A percentile compares a stretch with the other conserved stretches of the same genome.
Conservation (phyloP, 768 basidiomycete species). For the Suillus luteus region DNA sequence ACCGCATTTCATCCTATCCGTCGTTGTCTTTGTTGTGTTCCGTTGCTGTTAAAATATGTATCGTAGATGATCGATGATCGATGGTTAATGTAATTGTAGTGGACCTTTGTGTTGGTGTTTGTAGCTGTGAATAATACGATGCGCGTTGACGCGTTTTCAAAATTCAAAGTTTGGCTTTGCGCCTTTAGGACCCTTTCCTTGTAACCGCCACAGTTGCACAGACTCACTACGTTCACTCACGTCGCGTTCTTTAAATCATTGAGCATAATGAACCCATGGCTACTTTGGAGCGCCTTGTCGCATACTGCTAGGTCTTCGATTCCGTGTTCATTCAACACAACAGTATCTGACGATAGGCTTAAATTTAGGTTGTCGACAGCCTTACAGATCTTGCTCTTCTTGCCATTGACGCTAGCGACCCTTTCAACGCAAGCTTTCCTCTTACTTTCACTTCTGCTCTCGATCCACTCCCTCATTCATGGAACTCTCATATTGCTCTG, state of each 20-base stretch:
- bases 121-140: background rate
- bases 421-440: conserved; percentile 80
- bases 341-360: conserved; percentile 14
- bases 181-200: background rate
- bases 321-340: conserved; percentile 4
- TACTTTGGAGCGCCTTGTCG: conserved; percentile 65
- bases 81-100: background rate
- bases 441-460: conserved; percentile 75
- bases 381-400: conserved; percentile 78
- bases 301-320: conserved; percentile 57
- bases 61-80: background rate
- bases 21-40: conserved; percentile 6
- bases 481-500: conserved; percentile 74
- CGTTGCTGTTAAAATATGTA: background rate
- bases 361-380: conserved; percentile 66
- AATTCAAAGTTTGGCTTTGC: background rate
- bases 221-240: background rate
- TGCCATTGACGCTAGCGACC: conserved; percentile 83
- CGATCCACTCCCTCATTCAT: conserved; percentile 77
- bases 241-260: background rate
- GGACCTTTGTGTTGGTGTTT: background rate
- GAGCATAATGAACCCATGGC: conserved; percentile 52
- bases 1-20: background rate
- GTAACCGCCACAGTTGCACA: background rate
- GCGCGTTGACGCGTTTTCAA: background rate